Base-by-base conservation (phyloP, 208 protist genomes). In the Blechomonas ayalai region DNA sequence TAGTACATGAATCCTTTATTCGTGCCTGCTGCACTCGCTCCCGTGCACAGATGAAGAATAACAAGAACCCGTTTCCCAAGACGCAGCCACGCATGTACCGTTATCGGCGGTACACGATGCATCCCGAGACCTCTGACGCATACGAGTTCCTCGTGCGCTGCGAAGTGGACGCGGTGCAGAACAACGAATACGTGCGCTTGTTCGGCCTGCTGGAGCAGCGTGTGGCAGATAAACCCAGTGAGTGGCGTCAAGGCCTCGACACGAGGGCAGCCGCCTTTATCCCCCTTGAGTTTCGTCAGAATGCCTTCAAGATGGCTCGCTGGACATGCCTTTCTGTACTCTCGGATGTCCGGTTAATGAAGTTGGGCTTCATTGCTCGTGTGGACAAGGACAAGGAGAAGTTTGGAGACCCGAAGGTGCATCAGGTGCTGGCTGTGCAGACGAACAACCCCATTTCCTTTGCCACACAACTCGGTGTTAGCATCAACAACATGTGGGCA, bases 141-240 rank as follows among this genome's bases (percentile, higher is more conserved):
- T 94, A 94, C 69, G 76, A 89, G 45, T 51, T 94, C 35, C 61
- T 94, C 32, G 86, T 94, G 29, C 86, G 86, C 28, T 90, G 76
- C 52, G 79, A 90, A 44, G 40, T 94, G 7, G 86, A 94, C 41
- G 78, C 79, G 0, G 64, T 84, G 27, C 63, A 70, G 13, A 44
- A 77, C 51, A 62, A 71, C 23, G 56, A 73, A 7, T 67, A 63
- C 28, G 29, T 85, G 19, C 86, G 86, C 44, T 33, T 79, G 19
- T 94, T 94, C 58, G 80, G 73, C 45, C 72, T 91, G 20, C 62
- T 94, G 40, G 82, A 94, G 69, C 74, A 82, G 41, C 72, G 55
- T n/a, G n/a, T n/a, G n/a, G 20, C 31, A 48, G n/a, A 48, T 52
- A 20, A 58, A 59, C 16, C 32, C 15, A 8, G 42, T 47, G 56